Evolutionary conservation across 1,284 basidiomycete species (phyloP), one percentile per base, ranked within the genome.

Genomic region (Tylopilus microsporus): DNA sequence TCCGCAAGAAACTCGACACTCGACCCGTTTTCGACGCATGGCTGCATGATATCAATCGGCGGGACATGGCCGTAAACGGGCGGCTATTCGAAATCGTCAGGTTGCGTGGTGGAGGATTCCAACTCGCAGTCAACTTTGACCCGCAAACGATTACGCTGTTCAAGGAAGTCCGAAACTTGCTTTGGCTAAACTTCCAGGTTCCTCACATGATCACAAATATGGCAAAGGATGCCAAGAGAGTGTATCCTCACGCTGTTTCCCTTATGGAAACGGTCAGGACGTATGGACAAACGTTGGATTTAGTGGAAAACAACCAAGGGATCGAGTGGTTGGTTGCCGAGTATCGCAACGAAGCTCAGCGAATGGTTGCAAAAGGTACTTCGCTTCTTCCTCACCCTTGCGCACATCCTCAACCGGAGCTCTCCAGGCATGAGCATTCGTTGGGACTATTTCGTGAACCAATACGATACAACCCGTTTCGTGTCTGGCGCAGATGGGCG

Each of bases 371-470:
- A 15, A 86, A 87, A 74, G 94, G 93, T 89, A 37, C 53, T 32
- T 79, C 9, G 36, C 19, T 11, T 1, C 13, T 43, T 10, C 7
- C 9, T 47, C 18, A n/a, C 5, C 7, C 16, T 12, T 16, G 25
- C 8, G 6, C 37, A 8, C 18, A 21, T 13, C 39, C 50, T 19
- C 18, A 48, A 53, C 32, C 8, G 6, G 12, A 12, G 11, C 3
- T 25, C 7, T 21, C 2, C 63, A 92, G 91, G 91, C 41, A 92
- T 98, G 89, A 85, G 84, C 66, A 91, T 96, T 65, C 87, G 83
- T 96, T 99, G 96, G 97, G 97, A 99, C 72, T 86, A 94, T 73
- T 94, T 99, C 65, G 89, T 96, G 65, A 94, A 91, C 67, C 90
- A 93, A 55, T 96, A 92, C 70, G 92, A 95, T 67, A 84, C 87